A percentile compares a stretch with the other conserved stretches of the same genome.
phyloP scores from a whole-genome alignment of 148 eudicot species.

The Silene latifolia region DNA sequence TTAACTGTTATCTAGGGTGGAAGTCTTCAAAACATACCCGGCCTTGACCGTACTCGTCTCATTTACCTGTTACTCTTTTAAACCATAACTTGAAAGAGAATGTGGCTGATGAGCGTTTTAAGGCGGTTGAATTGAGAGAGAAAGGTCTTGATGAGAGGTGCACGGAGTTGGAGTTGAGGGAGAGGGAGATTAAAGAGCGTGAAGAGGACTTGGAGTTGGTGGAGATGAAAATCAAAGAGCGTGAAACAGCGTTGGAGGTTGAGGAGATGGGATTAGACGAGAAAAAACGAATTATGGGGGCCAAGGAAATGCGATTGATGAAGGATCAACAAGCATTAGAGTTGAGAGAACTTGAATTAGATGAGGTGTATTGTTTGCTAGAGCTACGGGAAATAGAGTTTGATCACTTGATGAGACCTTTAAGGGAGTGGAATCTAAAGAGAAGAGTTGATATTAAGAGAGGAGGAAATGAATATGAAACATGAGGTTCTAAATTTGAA shows the following conservation, averaged over 20 bases:
- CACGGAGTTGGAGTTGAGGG: slow-evolving; percentile 8
- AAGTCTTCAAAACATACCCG: no score
- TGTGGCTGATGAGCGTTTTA: background rate
- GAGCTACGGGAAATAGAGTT: background rate
- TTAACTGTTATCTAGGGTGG: no score
- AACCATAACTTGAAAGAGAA: background rate
- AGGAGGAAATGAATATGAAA: background rate
- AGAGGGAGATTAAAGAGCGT: background rate
- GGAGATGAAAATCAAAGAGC: background rate
- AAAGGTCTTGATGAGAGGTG: background rate
- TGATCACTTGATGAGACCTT: slow-evolving; percentile 6
- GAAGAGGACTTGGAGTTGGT: background rate
- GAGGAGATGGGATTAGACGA: slow-evolving; percentile 10
- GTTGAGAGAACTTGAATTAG: slow-evolving; percentile 4
- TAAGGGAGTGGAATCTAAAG: background rate
- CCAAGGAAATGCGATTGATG: background rate
- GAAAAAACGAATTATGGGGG: background rate
- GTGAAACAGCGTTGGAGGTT: background rate
- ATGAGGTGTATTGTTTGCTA: background rate
- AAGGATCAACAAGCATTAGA: background rate
- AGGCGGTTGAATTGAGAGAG: slow-evolving; percentile 2
- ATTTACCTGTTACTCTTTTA: no score
- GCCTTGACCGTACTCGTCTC: no score
- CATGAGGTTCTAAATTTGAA: background rate
- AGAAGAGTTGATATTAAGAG: slow-evolving; percentile 1